Conservation (phyloP, 768 basidiomycete species). For the Boletus pseudopeckii region DNA sequence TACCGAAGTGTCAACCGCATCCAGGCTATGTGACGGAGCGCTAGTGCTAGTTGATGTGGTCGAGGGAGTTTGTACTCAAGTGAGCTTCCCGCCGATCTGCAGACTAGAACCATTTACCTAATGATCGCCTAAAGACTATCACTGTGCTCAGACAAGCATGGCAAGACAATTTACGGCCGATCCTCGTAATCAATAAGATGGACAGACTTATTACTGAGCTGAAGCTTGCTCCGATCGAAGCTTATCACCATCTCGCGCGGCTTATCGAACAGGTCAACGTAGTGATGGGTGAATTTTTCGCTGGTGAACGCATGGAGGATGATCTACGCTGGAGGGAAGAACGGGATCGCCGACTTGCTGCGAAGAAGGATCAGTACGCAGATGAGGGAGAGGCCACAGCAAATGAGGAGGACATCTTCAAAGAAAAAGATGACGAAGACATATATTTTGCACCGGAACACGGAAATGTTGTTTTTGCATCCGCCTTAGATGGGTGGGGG, state of each 20-base stretch:
- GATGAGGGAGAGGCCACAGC: slow-evolving; percentile 60
- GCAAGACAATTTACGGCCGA: slow-evolving; percentile 81
- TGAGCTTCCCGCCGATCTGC: slow-evolving; percentile 32
- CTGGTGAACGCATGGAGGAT: slow-evolving; percentile 94
- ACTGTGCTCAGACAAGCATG: slow-evolving; percentile 94
- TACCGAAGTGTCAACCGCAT: slow-evolving; percentile 93
- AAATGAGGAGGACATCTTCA: slow-evolving; percentile 66
- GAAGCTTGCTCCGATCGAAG: slow-evolving; percentile 85
- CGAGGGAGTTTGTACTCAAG: slow-evolving; percentile 98
- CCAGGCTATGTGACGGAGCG: slow-evolving; percentile 91
- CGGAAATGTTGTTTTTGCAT: slow-evolving; percentile 95
- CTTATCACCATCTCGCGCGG: slow-evolving; percentile 89
- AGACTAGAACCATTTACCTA: neutral
- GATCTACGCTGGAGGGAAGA: slow-evolving; percentile 93
- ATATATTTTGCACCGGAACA: slow-evolving; percentile 95
- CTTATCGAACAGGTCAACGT: slow-evolving; percentile 97
- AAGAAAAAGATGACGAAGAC: slow-evolving; percentile 96
- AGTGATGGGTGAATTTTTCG: slow-evolving; percentile 96
- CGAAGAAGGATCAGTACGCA: slow-evolving; percentile 67
- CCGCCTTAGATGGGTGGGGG: slow-evolving; percentile 96
- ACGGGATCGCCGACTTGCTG: slow-evolving; percentile 74
- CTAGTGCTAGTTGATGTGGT: slow-evolving; percentile 94
- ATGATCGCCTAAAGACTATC: slow-evolving; percentile 62
- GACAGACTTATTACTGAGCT: slow-evolving; percentile 94
- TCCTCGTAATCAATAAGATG: slow-evolving; percentile 96